Evolutionary conservation across 768 basidiomycete species (phyloP).

Genomic region (Cantharellus anzutake): DNA sequence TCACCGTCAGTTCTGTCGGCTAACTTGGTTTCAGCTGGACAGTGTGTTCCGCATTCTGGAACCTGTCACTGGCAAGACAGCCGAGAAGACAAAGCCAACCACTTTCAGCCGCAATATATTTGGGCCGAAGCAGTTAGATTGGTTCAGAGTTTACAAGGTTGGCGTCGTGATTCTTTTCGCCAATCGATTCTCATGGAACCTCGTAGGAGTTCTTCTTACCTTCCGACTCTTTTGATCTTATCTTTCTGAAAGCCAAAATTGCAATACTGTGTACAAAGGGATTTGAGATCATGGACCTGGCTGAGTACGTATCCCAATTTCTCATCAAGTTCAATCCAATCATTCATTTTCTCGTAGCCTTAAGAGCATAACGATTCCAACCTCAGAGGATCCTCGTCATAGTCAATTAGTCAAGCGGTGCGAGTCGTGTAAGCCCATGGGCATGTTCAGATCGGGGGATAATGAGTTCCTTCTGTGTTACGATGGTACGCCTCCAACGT

Average conservation of each 20-base stretch:
- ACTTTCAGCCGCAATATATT: constrained; percentile 58
- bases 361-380: constrained; percentile 77
- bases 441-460: constrained; percentile 77
- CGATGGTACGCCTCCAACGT: constrained; percentile 34
- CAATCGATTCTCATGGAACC: background rate
- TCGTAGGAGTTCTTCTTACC: constrained; percentile 73
- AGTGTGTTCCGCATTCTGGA: constrained; percentile 96
- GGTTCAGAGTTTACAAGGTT: constrained; percentile 84
- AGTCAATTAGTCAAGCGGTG: constrained; percentile 60
- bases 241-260: constrained; percentile 86
- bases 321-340: background rate
- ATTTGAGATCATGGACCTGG: constrained; percentile 94
- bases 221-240: constrained; percentile 74
- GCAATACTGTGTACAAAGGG: constrained; percentile 86
- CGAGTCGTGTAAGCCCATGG: constrained; percentile 63
- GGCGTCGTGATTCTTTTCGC: background rate
- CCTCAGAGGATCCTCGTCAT: constrained; percentile 47
- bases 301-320: constrained; percentile 41
- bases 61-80: constrained; percentile 80
- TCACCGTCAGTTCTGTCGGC: background rate
- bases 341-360: constrained; percentile 30
- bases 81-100: constrained; percentile 51
- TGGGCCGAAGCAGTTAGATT: constrained; percentile 67
- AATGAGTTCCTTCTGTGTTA: constrained; percentile 83
- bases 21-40: constrained; percentile 31